Base-by-base conservation (phyloP, 164 flowering plant genomes). In the Nymphaea thermarum region DNA sequence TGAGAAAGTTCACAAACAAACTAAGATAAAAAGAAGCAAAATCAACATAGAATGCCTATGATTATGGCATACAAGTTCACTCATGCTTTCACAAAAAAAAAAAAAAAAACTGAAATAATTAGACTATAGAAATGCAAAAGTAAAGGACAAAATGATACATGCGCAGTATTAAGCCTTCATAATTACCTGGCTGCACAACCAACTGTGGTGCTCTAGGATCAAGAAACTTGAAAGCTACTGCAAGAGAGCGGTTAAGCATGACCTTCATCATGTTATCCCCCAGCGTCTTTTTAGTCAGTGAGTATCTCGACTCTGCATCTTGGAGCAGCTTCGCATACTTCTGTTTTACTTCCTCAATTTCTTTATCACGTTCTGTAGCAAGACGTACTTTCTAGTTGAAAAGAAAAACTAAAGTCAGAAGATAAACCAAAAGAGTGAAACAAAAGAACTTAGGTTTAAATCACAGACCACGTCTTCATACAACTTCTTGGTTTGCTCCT, bases 351-450 rank as follows among this genome's bases (percentile, higher is more conserved):
- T 84, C 93, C 75, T 82, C 85, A 18, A 87, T 80, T 76, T 91
- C 96, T 78, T 82, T 91, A 65, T 88, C 91, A 62, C 86, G 77
- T 10, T 85, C 85, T 66, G 78, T 67, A 73, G 69, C 78, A 60
- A 91, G 76, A 45, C 68, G 79, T 62, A 65, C 15, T 74, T 75
- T 86, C 98, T 94, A 87, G 73, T 36, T 53, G 68, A 42, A 47
- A 51, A 47, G 12, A 47, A 62, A 57, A 71, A 47, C 12, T 2
- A 62, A 62, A 62, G 11, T 62, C 64, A 62, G 4, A 17, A 62
- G 64, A 15, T 8, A 51, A 15, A 51, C 57, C 57, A 51, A 51
- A 47, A 51, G 5, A 15, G 14, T 10, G 14, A 51, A 51, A 51
- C 60, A 42, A 15, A 67, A 44, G 60, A 51, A 70, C 71, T 63